phyloP scores from a whole-genome alignment of 305 asterid genomes.

The Plantago lanceolata region DNA sequence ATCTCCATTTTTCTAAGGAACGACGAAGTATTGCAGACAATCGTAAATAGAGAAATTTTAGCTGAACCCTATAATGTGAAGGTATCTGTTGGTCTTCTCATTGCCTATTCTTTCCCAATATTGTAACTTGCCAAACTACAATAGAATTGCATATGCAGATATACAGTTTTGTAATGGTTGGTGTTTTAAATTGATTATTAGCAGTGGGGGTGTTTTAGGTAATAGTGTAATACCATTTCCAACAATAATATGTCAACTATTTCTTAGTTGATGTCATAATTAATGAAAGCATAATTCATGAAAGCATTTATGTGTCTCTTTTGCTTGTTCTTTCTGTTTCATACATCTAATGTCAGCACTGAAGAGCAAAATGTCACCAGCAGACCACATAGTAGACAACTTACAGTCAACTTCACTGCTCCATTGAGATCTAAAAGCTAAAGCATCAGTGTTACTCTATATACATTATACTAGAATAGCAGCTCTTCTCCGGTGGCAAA shows the following conservation, averaged over 20 bases:
- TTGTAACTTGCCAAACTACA: not conserved
- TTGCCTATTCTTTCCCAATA: not conserved
- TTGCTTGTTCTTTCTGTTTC: conserved; percentile 23
- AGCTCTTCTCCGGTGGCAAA: conserved; percentile 30
- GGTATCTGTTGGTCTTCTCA: not conserved
- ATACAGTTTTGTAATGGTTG: not conserved
- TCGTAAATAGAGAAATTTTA: not conserved
- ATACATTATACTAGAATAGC: conserved; percentile 26
- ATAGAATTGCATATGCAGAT: not conserved
- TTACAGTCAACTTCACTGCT: conserved; percentile 4
- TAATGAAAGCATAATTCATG: not conserved
- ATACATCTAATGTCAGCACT: conserved; percentile 33
- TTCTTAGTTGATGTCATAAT: not conserved
- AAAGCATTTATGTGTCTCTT: not conserved
- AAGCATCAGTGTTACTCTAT: conserved; percentile 25
- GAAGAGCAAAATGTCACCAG: conserved; percentile 21
- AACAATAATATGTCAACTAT: not conserved
- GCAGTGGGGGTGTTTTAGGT: not conserved
- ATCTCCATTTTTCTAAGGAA: conserved; percentile 31
- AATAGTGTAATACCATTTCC: not conserved
- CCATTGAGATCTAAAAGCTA: conserved; percentile 11
- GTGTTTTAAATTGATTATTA: not conserved
- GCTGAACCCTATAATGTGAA: not conserved
- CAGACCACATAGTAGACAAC: conserved; percentile 13
- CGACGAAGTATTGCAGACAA: not conserved